Evolutionary conservation across 345 rosid species (phyloP), one percentile per base, ranked within the genome.

Genomic region (Eutrema heterophyllum): DNA sequence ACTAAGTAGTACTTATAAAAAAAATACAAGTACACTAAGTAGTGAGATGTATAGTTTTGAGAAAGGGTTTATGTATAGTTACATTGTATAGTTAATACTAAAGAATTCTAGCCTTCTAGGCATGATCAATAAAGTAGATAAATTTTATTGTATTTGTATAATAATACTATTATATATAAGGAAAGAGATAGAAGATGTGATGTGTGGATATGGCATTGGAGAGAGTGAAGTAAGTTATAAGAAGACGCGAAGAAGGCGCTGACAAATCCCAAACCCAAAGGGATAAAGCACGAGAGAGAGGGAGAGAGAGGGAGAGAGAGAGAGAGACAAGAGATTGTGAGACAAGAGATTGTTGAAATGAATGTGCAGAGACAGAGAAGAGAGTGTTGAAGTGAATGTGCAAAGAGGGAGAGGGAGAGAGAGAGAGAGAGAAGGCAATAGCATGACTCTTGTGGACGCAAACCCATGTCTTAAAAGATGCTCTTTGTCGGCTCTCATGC

Each of bases 191-290:
- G 30, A 75, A 15, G 61, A 32, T 40, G 48, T 7, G 18, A 63
- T 35, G 66, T 14, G 44, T 49, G 57, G 39, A 29, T 53, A 70
- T 70, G 71, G 66, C 80, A 64, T 76, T 46, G 80, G 75, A 64
- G 62, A 67, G 52, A 63, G 80, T 70, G 80, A 62, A 63, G 53
- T 57, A 35, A 58, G 51, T 51, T 40, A 6, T 70, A 76, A 63
- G 75, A 64, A 77, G 76, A 87, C 74, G 87, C 95, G 95, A 81
- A 79, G 87, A 81, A 69, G 81, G 76, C 85, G 93, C 93, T 89
- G 97, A 87, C 93, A 87, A 78, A 67, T 75, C 77, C 67, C 78
- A 78, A 70, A 78, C n/a, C 48, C 67, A 56, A 64, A 76, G 60
- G 65, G 80, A 44, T 68, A 61, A 76, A 70, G 75, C 80, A 70